These are phyloP conservation scores for Saprolegnia diclina DNA, from an alignment of 352 stramenopile species.

Conservation along the genomic window DNA sequence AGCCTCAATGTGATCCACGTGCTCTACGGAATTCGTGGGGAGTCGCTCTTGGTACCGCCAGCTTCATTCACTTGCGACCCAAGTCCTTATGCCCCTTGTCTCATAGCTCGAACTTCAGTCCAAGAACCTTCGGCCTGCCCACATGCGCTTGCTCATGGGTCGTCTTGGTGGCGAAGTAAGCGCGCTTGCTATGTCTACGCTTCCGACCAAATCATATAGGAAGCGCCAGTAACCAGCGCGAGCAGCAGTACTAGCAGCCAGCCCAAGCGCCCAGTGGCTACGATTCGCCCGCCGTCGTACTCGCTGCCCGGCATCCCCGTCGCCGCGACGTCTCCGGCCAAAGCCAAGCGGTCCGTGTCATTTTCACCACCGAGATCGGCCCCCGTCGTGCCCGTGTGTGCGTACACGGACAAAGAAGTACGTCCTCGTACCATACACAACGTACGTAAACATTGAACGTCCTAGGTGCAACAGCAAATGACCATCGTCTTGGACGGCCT, in stretches of 20 bases:
- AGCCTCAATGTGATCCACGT: conserved; percentile 60
- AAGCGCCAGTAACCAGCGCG: background rate
- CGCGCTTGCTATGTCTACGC: background rate
- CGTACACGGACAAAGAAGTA: conserved; percentile 5
- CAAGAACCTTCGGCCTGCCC: conserved; percentile 62
- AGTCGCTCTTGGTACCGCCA: conserved; percentile 53
- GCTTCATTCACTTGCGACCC: no score
- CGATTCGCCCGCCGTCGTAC: background rate
- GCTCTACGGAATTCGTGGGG: conserved; percentile 63
- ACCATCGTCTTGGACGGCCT: conserved; percentile 51
- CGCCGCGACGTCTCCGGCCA: background rate
- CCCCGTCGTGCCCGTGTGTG: background rate
- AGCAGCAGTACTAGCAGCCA: background rate
- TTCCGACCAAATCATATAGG: background rate
- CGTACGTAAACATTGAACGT: background rate
- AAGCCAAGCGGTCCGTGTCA: conserved; percentile 8
- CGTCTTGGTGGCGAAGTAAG: conserved; percentile 35
- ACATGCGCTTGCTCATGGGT: conserved; percentile 72
- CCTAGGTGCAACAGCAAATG: conserved; percentile 53
- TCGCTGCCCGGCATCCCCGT: background rate
- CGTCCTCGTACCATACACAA: background rate
- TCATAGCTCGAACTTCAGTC: conserved; percentile 54
- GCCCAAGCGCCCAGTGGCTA: background rate
- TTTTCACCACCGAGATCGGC: background rate
- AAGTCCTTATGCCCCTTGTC: background rate